Conservation (phyloP, 1,284 basidiomycete genomes). For the Microbotryum lychnidis-dioicae region DNA sequence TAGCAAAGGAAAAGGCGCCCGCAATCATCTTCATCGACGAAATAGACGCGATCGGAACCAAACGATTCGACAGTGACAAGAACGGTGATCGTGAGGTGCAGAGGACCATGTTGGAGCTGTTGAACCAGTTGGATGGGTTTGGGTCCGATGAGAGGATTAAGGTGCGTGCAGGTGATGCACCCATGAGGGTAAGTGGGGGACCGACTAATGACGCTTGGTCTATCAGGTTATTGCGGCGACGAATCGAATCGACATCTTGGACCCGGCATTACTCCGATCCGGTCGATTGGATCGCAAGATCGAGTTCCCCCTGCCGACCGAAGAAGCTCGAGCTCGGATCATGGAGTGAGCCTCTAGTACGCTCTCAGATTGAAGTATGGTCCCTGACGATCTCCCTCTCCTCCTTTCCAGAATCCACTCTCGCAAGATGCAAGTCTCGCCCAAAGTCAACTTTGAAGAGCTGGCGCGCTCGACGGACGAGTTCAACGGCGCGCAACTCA, state of each 20-base stretch:
- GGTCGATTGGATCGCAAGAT: slow-evolving; percentile 71
- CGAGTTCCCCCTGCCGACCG: slow-evolving; percentile 69
- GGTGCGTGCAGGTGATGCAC: slow-evolving; percentile 45
- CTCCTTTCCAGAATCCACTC: slow-evolving; percentile 54
- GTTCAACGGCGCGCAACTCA: slow-evolving; percentile 63
- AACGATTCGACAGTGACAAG: slow-evolving; percentile 96
- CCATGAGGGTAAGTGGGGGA: background rate
- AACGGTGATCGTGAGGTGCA: slow-evolving; percentile 98
- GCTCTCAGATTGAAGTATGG: background rate
- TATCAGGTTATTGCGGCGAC: slow-evolving; percentile 91
- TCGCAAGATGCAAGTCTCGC: slow-evolving; percentile 79
- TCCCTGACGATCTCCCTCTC: background rate
- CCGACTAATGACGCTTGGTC: background rate
- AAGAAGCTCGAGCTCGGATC: slow-evolving; percentile 62
- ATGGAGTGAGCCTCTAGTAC: slow-evolving; percentile 44
- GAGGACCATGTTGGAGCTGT: slow-evolving; percentile 94
- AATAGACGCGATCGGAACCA: slow-evolving; percentile 96
- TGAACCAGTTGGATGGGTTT: slow-evolving; percentile 78
- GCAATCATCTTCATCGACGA: slow-evolving; percentile 99
- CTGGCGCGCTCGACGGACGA: slow-evolving; percentile 66
- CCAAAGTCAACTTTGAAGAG: slow-evolving; percentile 68
- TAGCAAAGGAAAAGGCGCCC: slow-evolving; percentile 94
- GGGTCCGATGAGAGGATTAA: slow-evolving; percentile 95
- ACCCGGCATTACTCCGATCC: slow-evolving; percentile 65
- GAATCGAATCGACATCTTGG: slow-evolving; percentile 96